Evolutionary conservation across 2,329 filamentous ascomycete genomes (phyloP).

Genomic region (Fusarium nygamai): DNA sequence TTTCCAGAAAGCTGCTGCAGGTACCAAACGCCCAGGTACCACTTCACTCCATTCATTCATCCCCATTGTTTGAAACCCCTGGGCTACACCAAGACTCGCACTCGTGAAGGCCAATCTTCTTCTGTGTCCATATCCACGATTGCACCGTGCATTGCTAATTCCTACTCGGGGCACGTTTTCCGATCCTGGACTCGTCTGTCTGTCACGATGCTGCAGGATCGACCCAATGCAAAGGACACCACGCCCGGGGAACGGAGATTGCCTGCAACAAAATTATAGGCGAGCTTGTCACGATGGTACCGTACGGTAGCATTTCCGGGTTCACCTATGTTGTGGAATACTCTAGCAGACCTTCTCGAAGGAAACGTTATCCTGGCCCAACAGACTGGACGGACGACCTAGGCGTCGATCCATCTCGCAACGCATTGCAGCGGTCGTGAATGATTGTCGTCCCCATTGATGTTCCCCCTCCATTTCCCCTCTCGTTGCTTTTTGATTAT

Average conservation of each 20-base stretch:
- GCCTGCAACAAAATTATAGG: slow-evolving; percentile 17
- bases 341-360: slow-evolving; percentile 38
- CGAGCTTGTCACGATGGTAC: slow-evolving; percentile 22
- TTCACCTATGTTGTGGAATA: slow-evolving; percentile 32
- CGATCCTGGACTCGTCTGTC: slow-evolving; percentile 21
- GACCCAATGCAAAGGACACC: slow-evolving; percentile 39
- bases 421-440: slow-evolving; percentile 11
- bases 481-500: slow-evolving; percentile 30
- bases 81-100: slow-evolving; percentile 20
- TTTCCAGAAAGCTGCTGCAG: slow-evolving; percentile 27
- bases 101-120: slow-evolving; percentile 5
- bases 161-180: slow-evolving; percentile 22
- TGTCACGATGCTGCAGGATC: slow-evolving; percentile 29
- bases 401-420: slow-evolving; percentile 41
- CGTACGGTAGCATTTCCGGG: slow-evolving; percentile 30
- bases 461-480: slow-evolving; percentile 16
- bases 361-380: slow-evolving; percentile 40
- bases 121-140: slow-evolving; percentile 1
- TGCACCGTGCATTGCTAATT: slow-evolving; percentile 4
- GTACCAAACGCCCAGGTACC: slow-evolving; percentile 33
- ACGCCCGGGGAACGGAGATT: slow-evolving; percentile 36
- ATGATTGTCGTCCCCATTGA: slow-evolving; percentile 4
- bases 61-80: slow-evolving; percentile 28
- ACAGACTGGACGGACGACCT: slow-evolving; percentile 37
- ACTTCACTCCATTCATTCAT: background rate